Evolutionary conservation across 2,329 filamentous ascomycete species (phyloP).

Genomic region (Periconia macrospinosa): DNA sequence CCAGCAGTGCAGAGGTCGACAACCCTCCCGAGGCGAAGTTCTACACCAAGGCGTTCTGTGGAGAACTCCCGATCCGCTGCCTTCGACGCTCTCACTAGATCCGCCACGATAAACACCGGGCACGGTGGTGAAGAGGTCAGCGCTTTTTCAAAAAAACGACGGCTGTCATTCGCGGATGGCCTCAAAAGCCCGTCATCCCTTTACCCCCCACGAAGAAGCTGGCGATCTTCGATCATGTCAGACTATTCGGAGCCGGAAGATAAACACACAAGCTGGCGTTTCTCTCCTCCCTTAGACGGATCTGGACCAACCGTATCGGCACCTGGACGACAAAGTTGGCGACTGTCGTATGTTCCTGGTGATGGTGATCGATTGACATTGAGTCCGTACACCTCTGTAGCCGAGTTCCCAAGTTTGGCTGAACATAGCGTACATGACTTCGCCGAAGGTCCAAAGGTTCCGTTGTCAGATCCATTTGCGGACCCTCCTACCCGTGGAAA

Average conservation of each 20-base stretch:
- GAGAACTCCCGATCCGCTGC: background rate
- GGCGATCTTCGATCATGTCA: background rate
- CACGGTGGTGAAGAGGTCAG: background rate
- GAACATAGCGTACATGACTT: background rate
- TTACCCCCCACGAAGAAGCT: background rate
- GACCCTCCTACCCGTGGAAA: background rate
- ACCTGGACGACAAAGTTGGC: background rate
- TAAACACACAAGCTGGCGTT: background rate
- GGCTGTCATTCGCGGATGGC: background rate
- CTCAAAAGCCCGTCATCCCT: background rate
- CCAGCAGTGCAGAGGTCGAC: slow-evolving; percentile 1
- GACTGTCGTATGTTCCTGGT: slow-evolving; percentile 6
- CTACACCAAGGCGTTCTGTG: background rate
- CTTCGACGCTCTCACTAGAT: background rate
- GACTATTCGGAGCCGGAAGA: background rate
- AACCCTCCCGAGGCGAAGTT: slow-evolving; percentile 1
- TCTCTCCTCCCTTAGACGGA: background rate
- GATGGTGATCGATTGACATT: background rate
- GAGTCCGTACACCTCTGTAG: background rate
- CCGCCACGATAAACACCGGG: background rate
- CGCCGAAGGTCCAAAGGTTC: background rate
- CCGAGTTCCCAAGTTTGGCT: background rate
- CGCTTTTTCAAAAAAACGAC: background rate
- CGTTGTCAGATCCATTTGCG: background rate
- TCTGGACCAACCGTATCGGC: background rate